phyloP scores from a whole-genome alignment of 1,284 basidiomycete species.

The Exobasidium cylindrosporum region DNA sequence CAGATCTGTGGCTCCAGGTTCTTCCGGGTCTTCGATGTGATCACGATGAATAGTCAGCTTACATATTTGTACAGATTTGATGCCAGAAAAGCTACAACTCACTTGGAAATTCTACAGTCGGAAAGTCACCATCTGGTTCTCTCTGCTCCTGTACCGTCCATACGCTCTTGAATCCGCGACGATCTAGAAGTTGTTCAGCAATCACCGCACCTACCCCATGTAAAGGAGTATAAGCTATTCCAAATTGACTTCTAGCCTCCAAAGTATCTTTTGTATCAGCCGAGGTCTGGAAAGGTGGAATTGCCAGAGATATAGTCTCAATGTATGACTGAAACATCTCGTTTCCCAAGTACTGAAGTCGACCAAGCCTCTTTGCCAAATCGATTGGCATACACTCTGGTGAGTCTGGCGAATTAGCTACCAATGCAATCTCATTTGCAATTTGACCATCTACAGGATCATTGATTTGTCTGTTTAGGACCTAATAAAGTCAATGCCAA shows the following conservation, averaged over 20 bases:
- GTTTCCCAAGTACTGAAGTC: conserved; percentile 24
- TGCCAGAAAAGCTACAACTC: conserved; percentile 14
- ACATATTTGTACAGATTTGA: neutral
- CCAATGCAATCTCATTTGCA: conserved; percentile 32
- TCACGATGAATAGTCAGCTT: too few species aligned
- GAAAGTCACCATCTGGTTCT: conserved; percentile 41
- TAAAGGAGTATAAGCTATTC: conserved; percentile 40
- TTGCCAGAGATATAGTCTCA: conserved; percentile 18
- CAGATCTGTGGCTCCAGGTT: conserved; percentile 39
- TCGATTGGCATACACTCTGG: conserved; percentile 19
- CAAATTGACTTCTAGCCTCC: neutral
- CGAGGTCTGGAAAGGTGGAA: conserved; percentile 7
- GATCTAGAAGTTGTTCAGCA: conserved; percentile 18
- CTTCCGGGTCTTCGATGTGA: conserved; percentile 31
- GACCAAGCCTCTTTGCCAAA: conserved; percentile 20
- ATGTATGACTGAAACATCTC: conserved; percentile 36
- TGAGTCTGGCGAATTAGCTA: conserved; percentile 22
- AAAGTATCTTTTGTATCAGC: conserved; percentile 11
- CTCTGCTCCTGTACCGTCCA: conserved; percentile 42
- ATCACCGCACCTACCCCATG: conserved; percentile 41
- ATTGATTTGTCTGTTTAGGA: conserved; percentile 41
- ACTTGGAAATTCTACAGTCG: conserved; percentile 46
- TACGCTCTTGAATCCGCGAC: conserved; percentile 27
- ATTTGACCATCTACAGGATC: conserved; percentile 41
- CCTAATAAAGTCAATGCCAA: too few species aligned